Conservation (phyloP, 2,329 filamentous ascomycete species). For the Cladorrhinum sp. region DNA sequence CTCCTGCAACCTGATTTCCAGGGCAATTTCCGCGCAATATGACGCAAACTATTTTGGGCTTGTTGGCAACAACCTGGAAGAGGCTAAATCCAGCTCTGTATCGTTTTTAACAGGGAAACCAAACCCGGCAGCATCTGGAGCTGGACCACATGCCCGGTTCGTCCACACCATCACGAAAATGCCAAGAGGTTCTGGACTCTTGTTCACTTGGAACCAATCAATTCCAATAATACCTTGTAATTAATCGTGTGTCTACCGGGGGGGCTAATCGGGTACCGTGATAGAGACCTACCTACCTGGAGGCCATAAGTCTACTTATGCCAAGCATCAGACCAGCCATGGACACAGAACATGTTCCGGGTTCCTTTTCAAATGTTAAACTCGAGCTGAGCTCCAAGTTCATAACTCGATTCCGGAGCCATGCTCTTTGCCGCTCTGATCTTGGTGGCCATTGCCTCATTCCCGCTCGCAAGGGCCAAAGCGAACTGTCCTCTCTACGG, state of each 20-base stretch:
- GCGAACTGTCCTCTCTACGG: slow-evolving; percentile 34
- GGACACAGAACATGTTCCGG: background rate
- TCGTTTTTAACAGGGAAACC: background rate
- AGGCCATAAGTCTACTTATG: background rate
- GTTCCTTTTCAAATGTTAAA: too few species aligned
- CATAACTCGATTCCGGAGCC: background rate
- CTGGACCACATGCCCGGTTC: background rate
- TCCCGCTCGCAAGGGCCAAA: slow-evolving; percentile 24
- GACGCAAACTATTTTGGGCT: background rate
- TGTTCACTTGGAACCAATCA: background rate
- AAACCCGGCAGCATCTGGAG: background rate
- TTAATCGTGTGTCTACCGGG: background rate
- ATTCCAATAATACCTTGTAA: background rate
- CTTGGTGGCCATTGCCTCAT: slow-evolving; percentile 4
- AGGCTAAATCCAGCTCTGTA: background rate
- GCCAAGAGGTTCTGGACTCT: background rate
- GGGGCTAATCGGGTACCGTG: background rate
- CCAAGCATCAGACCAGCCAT: background rate
- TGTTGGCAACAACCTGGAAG: background rate
- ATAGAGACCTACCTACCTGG: too few species aligned
- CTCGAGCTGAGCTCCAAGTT: too few species aligned
- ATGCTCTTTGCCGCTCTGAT: background rate
- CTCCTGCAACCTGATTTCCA: background rate
- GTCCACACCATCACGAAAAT: background rate
- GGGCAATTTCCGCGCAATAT: background rate